phyloP scores from a whole-genome alignment of 2,329 filamentous ascomycete genomes.

The Nemania sp. region DNA sequence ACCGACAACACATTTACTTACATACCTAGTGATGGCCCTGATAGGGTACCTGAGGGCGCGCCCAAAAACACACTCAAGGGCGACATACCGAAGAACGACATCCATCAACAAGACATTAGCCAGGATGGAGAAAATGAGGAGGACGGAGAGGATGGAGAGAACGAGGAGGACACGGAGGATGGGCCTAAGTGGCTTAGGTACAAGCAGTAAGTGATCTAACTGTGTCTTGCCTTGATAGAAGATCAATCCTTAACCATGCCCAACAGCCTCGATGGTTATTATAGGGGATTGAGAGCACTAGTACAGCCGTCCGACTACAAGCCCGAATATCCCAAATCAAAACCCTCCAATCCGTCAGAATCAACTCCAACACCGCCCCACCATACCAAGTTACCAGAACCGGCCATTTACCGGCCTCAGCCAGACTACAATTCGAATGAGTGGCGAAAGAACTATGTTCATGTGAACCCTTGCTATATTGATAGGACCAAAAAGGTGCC shows the following conservation, averaged over 20 bases:
- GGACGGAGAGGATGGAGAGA: constrained; percentile 11
- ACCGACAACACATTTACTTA: not conserved
- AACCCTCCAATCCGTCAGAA: constrained; percentile 33
- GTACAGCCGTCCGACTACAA: constrained; percentile 72
- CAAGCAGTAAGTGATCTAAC: constrained; percentile 55
- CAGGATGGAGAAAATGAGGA: constrained; percentile 21
- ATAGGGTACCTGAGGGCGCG: not conserved
- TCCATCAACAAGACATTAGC: not conserved
- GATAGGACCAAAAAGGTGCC: constrained; percentile 68
- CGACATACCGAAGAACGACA: not conserved
- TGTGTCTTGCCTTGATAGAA: not conserved
- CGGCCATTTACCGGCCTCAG: constrained; percentile 74
- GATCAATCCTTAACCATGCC: constrained; percentile 34
- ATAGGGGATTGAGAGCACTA: constrained; percentile 79
- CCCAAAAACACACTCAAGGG: not conserved
- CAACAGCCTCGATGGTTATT: constrained; percentile 80
- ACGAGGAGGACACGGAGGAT: constrained; percentile 42
- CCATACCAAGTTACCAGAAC: constrained; percentile 57
- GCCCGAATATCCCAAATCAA: constrained; percentile 76
- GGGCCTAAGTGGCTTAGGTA: constrained; percentile 56
- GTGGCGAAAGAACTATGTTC: constrained; percentile 65
- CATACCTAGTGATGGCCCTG: not conserved
- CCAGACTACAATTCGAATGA: constrained; percentile 69
- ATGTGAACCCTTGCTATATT: constrained; percentile 72
- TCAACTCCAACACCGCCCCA: constrained; percentile 47